Evolutionary conservation across 2,329 filamentous ascomycete species (phyloP), one percentile per base, ranked within the genome.

Genomic region (Sarocladiaceae sp.): DNA sequence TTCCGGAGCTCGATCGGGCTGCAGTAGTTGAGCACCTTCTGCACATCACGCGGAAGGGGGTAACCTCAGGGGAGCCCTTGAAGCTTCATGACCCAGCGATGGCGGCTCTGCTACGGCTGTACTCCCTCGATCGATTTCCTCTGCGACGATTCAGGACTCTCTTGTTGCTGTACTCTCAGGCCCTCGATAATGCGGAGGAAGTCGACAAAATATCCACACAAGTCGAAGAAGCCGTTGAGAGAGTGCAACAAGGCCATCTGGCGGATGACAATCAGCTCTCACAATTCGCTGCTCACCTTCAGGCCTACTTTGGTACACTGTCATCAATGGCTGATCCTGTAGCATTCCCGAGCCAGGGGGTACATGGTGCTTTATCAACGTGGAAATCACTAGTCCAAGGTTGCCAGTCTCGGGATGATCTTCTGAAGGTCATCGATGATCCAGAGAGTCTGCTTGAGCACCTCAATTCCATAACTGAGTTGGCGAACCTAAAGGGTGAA

Each of bases 1-100:
- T 84, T 6, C 66, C 73, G 1, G 79, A 76, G 40, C 56, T 64
- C 5, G 79, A 80, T 64, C 79, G 77, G 54, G 76, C 75, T 8
- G 79, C 81, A 2, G 77, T 82, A 1, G 68, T 87, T 17, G 82
- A 87, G 56, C 78, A 86, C 59, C 71, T 83, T 26, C 64, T 87
- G 39, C 72, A 80, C 48, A 72, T 79, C 36, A 62, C 72, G 18
- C 65, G 71, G 3, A 62, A 66, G 12, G 47, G 26, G 4, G 60
- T 67, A 7, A 60, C 62, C 2, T 65, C 64, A 6, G 64, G 62
- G 4, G 61, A 65, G 25, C 67, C 66, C 3, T 61, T 72, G 22
- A 69, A 68, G 8, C 63, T 78, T 15, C 68, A 74, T 4, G 73
- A 79, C 49, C 64, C 75, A 2, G 71, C 68, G 12, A 67, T 80